Percentiles rank a stretch among this genome's conserved stretches.
Evolutionary conservation across 495 filamentous ascomycete genomes (phyloP).

Genomic region (Poronia punctata): DNA sequence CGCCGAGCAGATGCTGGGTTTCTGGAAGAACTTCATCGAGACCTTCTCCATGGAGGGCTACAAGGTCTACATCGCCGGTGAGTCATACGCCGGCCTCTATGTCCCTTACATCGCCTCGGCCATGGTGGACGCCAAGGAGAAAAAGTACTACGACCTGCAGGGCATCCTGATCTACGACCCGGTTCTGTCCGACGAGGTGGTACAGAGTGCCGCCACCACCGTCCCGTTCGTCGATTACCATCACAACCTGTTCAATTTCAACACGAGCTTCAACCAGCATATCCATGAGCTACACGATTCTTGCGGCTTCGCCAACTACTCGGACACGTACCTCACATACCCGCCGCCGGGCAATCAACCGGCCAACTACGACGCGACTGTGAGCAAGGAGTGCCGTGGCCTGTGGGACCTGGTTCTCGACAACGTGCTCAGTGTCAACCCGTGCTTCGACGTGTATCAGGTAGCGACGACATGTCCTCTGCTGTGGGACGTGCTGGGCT

Average conservation of each 20-base stretch:
- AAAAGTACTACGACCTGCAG: slow-evolving; percentile 57
- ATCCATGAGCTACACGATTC: slow-evolving; percentile 51
- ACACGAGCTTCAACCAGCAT: slow-evolving; percentile 55
- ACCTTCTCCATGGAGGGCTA: slow-evolving; percentile 58
- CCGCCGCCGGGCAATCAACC: slow-evolving; percentile 62
- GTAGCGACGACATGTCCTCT: slow-evolving; percentile 69
- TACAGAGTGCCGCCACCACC: slow-evolving; percentile 49
- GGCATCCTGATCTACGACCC: slow-evolving; percentile 70
- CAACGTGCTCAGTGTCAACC: slow-evolving; percentile 56
- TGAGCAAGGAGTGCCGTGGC: slow-evolving; percentile 37
- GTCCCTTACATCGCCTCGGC: slow-evolving; percentile 74
- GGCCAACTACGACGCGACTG: slow-evolving; percentile 18
- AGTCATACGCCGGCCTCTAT: slow-evolving; percentile 70
- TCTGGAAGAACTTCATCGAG: slow-evolving; percentile 64
- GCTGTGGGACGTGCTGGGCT: slow-evolving; percentile 68
- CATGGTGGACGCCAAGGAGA: slow-evolving; percentile 67
- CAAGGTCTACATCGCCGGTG: slow-evolving; percentile 64
- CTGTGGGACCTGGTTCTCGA: slow-evolving; percentile 46
- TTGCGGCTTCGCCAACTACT: slow-evolving; percentile 65
- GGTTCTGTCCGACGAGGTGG: slow-evolving; percentile 49
- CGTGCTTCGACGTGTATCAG: slow-evolving; percentile 77
- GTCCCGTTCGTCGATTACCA: slow-evolving; percentile 63
- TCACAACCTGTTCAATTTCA: slow-evolving; percentile 56
- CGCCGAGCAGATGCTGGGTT: slow-evolving; percentile 61
- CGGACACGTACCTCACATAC: slow-evolving; percentile 58